A percentile compares a stretch with the other conserved stretches of the same genome.
phyloP scores from a whole-genome alignment of 2,329 filamentous ascomycete species.

The Hansfordia pulvinata region DNA sequence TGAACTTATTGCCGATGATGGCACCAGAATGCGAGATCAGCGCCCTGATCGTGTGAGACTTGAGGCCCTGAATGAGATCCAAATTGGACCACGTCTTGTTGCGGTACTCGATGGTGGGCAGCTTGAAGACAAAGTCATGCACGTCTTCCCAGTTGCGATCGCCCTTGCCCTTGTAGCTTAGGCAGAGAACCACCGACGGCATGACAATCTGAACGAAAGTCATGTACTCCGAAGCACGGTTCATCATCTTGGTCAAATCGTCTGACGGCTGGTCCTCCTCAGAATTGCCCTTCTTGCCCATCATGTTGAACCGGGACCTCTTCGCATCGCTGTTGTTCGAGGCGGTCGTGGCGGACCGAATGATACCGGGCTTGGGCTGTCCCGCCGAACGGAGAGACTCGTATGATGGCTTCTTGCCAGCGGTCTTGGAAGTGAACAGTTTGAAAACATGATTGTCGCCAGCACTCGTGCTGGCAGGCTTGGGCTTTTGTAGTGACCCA shows the following conservation, averaged over 20 bases:
- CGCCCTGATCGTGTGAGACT: constrained; percentile 87
- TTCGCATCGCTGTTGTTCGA: constrained; percentile 25
- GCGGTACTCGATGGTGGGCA: constrained; percentile 87
- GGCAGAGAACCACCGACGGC: constrained; percentile 84
- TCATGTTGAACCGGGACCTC: constrained; percentile 43
- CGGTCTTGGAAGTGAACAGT: constrained; percentile 33
- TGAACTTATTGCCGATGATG: constrained; percentile 96
- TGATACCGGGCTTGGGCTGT: constrained; percentile 27
- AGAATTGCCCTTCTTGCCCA: constrained; percentile 30
- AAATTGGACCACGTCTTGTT: constrained; percentile 99
- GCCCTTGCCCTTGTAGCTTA: constrained; percentile 93
- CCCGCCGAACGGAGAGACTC: constrained; percentile 36
- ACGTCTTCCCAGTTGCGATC: constrained; percentile 94
- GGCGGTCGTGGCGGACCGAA: constrained; percentile 29
- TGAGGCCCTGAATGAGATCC: constrained; percentile 80
- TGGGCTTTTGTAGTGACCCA: constrained; percentile 23
- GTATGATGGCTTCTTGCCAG: constrained; percentile 38
- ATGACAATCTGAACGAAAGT: constrained; percentile 92
- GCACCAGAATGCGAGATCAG: constrained; percentile 91
- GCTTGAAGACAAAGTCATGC: constrained; percentile 91
- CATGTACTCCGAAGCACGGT: constrained; percentile 91
- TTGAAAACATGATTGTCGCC: constrained; percentile 36
- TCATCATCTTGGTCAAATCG: constrained; percentile 94
- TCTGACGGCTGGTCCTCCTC: constrained; percentile 58
- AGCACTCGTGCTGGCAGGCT: constrained; percentile 33